A percentile compares a stretch with the other conserved stretches of the same genome.
Evolutionary conservation across 1,139 yeast species (phyloP).

Genomic region (Yamadazyma conglobata): DNA sequence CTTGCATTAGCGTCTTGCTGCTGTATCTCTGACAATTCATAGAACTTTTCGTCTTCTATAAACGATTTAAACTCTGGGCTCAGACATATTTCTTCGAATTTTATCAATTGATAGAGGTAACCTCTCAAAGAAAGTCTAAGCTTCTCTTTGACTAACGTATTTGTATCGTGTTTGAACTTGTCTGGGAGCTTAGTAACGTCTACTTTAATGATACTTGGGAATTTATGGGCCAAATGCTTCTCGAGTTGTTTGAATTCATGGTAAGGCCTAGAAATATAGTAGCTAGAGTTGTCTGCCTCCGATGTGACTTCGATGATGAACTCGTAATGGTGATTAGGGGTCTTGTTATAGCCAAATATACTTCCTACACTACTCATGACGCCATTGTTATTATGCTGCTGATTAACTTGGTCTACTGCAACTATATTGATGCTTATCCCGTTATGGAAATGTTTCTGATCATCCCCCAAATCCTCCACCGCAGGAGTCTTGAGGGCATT

Average conservation of each 20-base stretch:
- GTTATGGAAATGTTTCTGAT: constrained; percentile 43
- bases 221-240: constrained; percentile 15
- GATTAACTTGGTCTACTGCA: constrained; percentile 45
- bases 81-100: constrained; percentile 53
- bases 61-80: constrained; percentile 53
- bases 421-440: constrained; percentile 62
- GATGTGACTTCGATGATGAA: constrained; percentile 41
- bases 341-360: constrained; percentile 6
- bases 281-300: constrained; percentile 19
- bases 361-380: not conserved
- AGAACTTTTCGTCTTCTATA: constrained; percentile 32
- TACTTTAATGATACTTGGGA: constrained; percentile 72
- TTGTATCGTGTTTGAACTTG: constrained; percentile 43
- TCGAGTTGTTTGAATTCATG: constrained; percentile 62
- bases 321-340: constrained; percentile 31
- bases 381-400: too few species aligned
- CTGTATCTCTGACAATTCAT: constrained; percentile 37
- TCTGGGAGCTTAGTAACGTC: constrained; percentile 44
- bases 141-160: constrained; percentile 46
- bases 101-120: constrained; percentile 53
- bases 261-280: constrained; percentile 60
- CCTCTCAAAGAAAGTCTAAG: constrained; percentile 74
- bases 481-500: constrained; percentile 18
- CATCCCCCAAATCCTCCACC: constrained; percentile 31
- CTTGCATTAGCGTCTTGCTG: constrained; percentile 54